phyloP scores from a whole-genome alignment of 805 yeast species.

The Schwanniomyces vanrijiae region DNA sequence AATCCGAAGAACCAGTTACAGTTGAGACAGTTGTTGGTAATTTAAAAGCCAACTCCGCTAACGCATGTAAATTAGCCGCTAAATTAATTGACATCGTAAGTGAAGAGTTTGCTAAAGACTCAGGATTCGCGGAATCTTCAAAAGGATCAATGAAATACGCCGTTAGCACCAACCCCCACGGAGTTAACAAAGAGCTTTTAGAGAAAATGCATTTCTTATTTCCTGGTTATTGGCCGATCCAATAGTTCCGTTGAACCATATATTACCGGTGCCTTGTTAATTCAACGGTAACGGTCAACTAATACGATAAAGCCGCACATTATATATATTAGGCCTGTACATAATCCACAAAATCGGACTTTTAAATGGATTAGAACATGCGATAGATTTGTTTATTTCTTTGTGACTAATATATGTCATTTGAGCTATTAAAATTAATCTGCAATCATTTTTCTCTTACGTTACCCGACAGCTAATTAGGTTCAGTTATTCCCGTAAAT shows the following conservation, averaged over 20 bases:
- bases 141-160: constrained; percentile 76
- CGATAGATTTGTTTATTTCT: background rate
- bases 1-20: constrained; percentile 91
- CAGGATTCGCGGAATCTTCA: constrained; percentile 63
- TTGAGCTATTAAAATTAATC: too few relatives aligned
- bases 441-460: too few relatives aligned
- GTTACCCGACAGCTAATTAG: background rate
- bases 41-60: constrained; percentile 79
- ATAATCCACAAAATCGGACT: background rate
- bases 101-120: constrained; percentile 54
- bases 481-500: background rate
- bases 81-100: constrained; percentile 68
- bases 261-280: background rate
- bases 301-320: background rate
- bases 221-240: constrained; percentile 83
- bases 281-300: background rate
- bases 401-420: background rate
- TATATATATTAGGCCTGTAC: background rate
- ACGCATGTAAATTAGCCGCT: constrained; percentile 78
- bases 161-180: constrained; percentile 74
- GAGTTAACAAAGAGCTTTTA: constrained; percentile 69
- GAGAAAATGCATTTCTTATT: constrained; percentile 82
- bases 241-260: constrained; percentile 5
- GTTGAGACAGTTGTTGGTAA: constrained; percentile 96
- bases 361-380: background rate